A percentile compares a stretch with the other conserved stretches of the same genome.
Conservation (phyloP, 1,284 basidiomycete species). For the Sanghuangporus baumii region DNA sequence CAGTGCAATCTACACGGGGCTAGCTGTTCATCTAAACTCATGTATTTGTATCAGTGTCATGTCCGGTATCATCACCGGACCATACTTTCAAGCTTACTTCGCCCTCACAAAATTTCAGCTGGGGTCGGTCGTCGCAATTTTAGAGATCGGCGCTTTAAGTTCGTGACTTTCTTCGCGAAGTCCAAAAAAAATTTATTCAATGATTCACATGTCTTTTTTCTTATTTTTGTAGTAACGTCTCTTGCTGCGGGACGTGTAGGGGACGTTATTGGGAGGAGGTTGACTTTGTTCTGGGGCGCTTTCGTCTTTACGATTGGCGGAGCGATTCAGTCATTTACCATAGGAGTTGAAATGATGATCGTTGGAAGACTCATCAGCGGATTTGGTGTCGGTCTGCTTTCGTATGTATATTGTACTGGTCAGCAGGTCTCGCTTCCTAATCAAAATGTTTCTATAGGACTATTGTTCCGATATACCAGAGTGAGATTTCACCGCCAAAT, state of each 20-base stretch:
- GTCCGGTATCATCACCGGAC: constrained; percentile 92
- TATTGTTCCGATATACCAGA: constrained; percentile 97
- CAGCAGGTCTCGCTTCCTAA: constrained; percentile 10
- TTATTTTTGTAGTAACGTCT: constrained; percentile 65
- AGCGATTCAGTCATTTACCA: constrained; percentile 83
- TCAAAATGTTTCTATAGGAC: constrained; percentile 47
- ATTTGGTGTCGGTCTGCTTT: constrained; percentile 90
- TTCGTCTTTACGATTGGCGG: constrained; percentile 87
- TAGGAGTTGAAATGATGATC: constrained; percentile 83
- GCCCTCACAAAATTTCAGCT: constrained; percentile 49
- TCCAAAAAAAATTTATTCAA: constrained; percentile 10
- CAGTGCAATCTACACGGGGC: constrained; percentile 19
- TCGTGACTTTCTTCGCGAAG: constrained; percentile 23
- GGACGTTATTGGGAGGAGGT: constrained; percentile 82
- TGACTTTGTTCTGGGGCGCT: constrained; percentile 85
- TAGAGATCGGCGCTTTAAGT: constrained; percentile 93
- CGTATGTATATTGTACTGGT: constrained; percentile 44
- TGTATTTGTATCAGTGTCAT: constrained; percentile 55
- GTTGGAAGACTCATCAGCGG: constrained; percentile 85
- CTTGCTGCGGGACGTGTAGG: constrained; percentile 85
- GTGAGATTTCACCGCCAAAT: constrained; percentile 92
- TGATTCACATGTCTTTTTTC: neutral
- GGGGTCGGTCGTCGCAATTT: constrained; percentile 87
- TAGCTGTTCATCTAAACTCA: neutral
- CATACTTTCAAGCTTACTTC: constrained; percentile 83